These are phyloP conservation scores for Kalaharituber pfeilii DNA, from an alignment of 2,329 filamentous ascomycete genomes.

Conservation along the genomic window DNA sequence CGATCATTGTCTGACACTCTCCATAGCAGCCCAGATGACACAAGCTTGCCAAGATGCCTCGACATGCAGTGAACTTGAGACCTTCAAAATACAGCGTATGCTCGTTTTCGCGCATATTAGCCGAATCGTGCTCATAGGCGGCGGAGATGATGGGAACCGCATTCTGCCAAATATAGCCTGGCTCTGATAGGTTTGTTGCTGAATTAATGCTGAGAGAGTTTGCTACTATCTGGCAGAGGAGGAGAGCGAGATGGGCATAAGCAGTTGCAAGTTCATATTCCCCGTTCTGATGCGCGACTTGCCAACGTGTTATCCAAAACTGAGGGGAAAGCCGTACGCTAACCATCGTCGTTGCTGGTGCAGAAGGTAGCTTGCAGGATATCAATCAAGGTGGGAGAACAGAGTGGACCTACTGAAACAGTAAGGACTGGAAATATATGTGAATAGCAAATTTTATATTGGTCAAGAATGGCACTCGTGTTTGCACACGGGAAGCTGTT, in stretches of 20 bases:
- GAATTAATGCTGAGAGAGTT: no score
- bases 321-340: no score
- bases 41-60: background rate
- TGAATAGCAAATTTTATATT: no score
- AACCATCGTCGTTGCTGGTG: background rate
- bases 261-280: background rate
- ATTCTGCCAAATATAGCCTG: no score
- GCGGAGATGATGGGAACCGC: background rate
- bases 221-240: background rate
- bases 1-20: background rate
- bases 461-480: no score
- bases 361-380: no score
- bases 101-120: background rate
- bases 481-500: no score
- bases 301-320: background rate
- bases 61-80: background rate
- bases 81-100: background rate
- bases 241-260: background rate
- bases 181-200: no score
- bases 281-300: background rate
- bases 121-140: background rate
- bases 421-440: no score
- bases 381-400: no score
- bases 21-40: background rate
- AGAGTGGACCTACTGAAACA: no score